Evolutionary conservation across 768 basidiomycete genomes (phyloP).

Genomic region (Mycena indigotica): DNA sequence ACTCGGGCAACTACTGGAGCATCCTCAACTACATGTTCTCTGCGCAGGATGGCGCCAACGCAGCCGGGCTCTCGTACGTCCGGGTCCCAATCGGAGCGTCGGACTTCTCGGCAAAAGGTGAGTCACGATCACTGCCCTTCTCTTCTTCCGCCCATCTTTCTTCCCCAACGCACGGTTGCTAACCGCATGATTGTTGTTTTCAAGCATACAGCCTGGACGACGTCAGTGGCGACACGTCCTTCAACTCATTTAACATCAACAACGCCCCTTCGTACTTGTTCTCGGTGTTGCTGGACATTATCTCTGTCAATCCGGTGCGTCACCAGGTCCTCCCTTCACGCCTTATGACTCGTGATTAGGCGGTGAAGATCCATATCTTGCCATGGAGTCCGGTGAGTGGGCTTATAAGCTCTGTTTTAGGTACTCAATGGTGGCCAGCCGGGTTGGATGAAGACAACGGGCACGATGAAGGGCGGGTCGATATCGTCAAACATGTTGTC

Average conservation of each 20-base stretch:
- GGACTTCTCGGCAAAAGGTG: slow-evolving; percentile 67
- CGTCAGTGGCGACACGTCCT: slow-evolving; percentile 57
- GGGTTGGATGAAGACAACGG: slow-evolving; percentile 75
- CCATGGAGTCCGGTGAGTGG: slow-evolving; percentile 75
- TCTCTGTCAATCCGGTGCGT: slow-evolving; percentile 54
- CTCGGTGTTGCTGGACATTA: slow-evolving; percentile 64
- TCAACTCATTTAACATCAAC: slow-evolving; percentile 59
- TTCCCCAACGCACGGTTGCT: too few species aligned
- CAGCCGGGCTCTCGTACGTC: slow-evolving; percentile 70
- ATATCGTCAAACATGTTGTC: slow-evolving; percentile 27
- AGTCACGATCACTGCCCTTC: slow-evolving; percentile 13
- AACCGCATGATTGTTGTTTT: too few species aligned
- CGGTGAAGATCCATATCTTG: slow-evolving; percentile 51
- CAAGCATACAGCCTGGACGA: slow-evolving; percentile 70
- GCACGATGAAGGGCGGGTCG: slow-evolving; percentile 71
- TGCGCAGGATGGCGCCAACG: slow-evolving; percentile 58
- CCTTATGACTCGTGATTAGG: too few species aligned
- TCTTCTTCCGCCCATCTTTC: not conserved
- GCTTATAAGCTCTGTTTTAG: not conserved
- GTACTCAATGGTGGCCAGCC: slow-evolving; percentile 47
- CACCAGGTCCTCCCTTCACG: too few species aligned
- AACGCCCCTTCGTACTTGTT: slow-evolving; percentile 66
- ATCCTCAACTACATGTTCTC: slow-evolving; percentile 63
- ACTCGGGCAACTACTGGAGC: slow-evolving; percentile 59
- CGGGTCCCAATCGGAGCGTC: slow-evolving; percentile 73